A percentile compares a stretch with the other conserved stretches of the same genome.
These are phyloP conservation scores for Trichomonas tenax DNA, from an alignment of 208 protist species.

Conservation along the genomic window DNA sequence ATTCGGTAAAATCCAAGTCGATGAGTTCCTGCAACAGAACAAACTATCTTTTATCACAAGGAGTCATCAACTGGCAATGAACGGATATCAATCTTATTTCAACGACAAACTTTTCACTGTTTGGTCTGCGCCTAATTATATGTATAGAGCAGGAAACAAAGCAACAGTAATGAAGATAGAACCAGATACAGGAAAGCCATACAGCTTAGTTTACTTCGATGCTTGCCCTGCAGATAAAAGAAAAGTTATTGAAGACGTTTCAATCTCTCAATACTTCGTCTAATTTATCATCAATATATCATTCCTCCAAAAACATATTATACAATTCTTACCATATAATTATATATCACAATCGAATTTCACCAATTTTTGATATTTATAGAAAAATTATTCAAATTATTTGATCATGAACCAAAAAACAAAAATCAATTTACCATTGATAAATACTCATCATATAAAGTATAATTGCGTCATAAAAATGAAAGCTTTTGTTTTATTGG, in stretches of 20 bases:
- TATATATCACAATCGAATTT: no score
- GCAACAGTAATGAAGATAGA: conserved; percentile 90
- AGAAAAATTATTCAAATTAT: no score
- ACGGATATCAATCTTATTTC: conserved; percentile 73
- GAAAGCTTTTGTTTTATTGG: no score
- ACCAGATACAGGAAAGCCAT: background rate
- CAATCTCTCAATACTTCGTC: background rate
- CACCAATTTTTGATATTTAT: no score
- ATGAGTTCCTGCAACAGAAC: conserved; percentile 57
- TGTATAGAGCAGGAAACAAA: conserved; percentile 38
- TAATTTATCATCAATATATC: no score
- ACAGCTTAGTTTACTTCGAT: background rate
- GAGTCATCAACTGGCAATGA: conserved; percentile 68
- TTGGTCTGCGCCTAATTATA: conserved; percentile 67
- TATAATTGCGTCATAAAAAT: no score
- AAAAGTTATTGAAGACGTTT: background rate
- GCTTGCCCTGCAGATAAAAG: background rate
- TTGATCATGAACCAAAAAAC: no score
- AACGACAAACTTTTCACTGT: conserved; percentile 67
- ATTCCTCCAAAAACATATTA: no score
- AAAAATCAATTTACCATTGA: no score
- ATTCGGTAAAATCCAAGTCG: conserved; percentile 52
- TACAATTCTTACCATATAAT: no score
- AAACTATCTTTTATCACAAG: conserved; percentile 57
- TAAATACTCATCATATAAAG: no score